phyloP scores from a whole-genome alignment of 441 rosid genomes.

The Croton laevigatus region DNA sequence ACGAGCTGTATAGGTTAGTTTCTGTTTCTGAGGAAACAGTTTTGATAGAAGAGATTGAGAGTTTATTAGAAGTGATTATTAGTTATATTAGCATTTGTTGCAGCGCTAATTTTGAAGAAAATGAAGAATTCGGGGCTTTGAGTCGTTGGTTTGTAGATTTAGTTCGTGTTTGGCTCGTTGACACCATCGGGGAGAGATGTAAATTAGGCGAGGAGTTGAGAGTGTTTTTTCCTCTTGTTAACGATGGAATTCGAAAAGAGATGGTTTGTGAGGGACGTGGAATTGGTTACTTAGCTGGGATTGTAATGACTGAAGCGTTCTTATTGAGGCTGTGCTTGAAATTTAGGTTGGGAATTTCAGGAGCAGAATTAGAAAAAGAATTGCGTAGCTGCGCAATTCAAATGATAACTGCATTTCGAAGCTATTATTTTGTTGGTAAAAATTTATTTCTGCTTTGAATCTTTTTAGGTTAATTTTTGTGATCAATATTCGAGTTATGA shows the following conservation, averaged over 20 bases:
- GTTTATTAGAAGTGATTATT: constrained; percentile 48
- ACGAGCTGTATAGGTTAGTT: constrained; percentile 37
- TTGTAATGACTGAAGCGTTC: constrained; percentile 59
- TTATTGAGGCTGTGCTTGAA: constrained; percentile 55
- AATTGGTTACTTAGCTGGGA: constrained; percentile 52
- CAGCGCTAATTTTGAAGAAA: constrained; percentile 21
- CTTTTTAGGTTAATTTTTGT: neutral
- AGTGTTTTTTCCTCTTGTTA: constrained; percentile 52
- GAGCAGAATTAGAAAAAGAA: constrained; percentile 39
- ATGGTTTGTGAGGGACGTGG: constrained; percentile 35
- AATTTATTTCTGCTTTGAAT: neutral
- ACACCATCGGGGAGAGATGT: constrained; percentile 30
- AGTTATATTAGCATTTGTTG: constrained; percentile 50
- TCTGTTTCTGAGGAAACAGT: constrained; percentile 12
- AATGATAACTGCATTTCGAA: constrained; percentile 45
- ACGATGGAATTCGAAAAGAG: constrained; percentile 33
- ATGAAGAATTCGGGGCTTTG: constrained; percentile 31
- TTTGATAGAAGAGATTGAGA: constrained; percentile 38
- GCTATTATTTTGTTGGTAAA: constrained; percentile 50
- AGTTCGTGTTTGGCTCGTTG: constrained; percentile 54
- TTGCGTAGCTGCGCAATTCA: constrained; percentile 35
- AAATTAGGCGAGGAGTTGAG: constrained; percentile 33
- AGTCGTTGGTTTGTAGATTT: constrained; percentile 46
- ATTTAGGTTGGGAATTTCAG: constrained; percentile 31
- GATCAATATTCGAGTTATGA: neutral